Evolutionary conservation across 2,329 filamentous ascomycete genomes (phyloP).

Genomic region (Microthyrium microscopicum): DNA sequence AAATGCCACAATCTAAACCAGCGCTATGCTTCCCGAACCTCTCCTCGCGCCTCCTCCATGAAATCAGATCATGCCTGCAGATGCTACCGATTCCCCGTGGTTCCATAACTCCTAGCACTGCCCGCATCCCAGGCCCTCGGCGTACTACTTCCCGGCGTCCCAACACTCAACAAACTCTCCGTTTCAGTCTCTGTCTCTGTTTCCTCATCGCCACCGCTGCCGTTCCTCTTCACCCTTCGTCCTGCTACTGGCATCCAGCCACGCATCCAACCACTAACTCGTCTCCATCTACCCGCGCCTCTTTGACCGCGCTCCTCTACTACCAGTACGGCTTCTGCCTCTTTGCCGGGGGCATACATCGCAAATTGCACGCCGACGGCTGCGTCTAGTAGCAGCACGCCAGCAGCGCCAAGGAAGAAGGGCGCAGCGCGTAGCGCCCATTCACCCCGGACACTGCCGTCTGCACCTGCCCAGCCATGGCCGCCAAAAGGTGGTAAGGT

Average conservation of each 20-base stretch:
- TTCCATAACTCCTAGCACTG: no score
- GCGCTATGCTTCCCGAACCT: no score
- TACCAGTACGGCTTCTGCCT: constrained; percentile 6
- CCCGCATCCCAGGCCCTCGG: no score
- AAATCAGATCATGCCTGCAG: no score
- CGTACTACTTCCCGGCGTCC: no score
- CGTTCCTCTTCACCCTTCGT: no score
- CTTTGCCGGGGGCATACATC: constrained; percentile 31
- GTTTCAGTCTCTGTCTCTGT: no score
- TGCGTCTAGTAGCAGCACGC: constrained; percentile 45
- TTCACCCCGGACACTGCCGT: constrained; percentile 35
- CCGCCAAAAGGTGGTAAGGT: constrained; percentile 38
- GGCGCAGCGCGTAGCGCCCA: constrained; percentile 44
- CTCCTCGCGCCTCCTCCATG: no score
- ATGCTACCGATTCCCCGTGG: no score
- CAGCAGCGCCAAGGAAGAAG: constrained; percentile 50
- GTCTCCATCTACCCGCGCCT: constrained; percentile 29
- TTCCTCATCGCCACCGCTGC: no score
- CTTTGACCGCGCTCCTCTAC: constrained; percentile 14
- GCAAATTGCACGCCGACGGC: constrained; percentile 47
- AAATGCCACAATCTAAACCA: no score
- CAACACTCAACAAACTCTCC: no score
- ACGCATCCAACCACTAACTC: constrained; percentile 48
- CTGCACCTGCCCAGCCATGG: constrained; percentile 41
- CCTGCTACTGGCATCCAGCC: constrained; percentile 54